Evolutionary conservation across 2,329 filamentous ascomycete species (phyloP), one percentile per base, ranked within the genome.

Genomic region (Epicoccum nigrum): DNA sequence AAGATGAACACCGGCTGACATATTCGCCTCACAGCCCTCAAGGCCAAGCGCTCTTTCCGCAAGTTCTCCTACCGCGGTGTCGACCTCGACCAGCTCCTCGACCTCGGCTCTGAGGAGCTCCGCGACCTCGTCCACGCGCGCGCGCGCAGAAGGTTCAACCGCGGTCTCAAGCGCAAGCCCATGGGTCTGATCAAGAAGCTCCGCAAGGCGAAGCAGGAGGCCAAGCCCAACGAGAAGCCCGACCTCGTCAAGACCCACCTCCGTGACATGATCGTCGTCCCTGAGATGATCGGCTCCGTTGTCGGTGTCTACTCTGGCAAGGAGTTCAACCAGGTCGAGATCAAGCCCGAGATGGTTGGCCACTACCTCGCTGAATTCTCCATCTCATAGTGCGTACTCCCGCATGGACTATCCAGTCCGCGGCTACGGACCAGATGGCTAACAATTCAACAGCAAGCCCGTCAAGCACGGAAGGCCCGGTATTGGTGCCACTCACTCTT

Each of bases 171-270:
- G 90, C 92, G 94, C 85, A 96, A 96, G 86, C 94, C 94, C 74
- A 97, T 99, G 94, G 94, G 94, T 74, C 85, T 99, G 76, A 97
- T 99, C 88, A 97, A 97, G 91, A 99, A 99, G 88, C 91, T 99
- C 75, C 93, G 94, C 80, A 97, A 97, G 86, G 89, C 94, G 46
- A 72, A 72, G 69, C 67, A 70, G 62, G 69, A 70, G 66, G 69
- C 68, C 58, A 65, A 62, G 61, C 94, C 94, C 78, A 99, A 99
- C 83, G 93, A 97, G 92, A 97, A 97, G 90, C 93, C 93, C 77
- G 92, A 96, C 77, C 86, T 94, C 75, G 93, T 97, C 85, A 97
- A 97, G 89, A 99, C 93, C 62, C 93, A 99, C 81, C 89, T 99
- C 75, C 92, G 93, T 81, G 89, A 99, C 85, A 99, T 99, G 94